phyloP scores from a whole-genome alignment of 441 rosid genomes.

The Populus tomentosa region DNA sequence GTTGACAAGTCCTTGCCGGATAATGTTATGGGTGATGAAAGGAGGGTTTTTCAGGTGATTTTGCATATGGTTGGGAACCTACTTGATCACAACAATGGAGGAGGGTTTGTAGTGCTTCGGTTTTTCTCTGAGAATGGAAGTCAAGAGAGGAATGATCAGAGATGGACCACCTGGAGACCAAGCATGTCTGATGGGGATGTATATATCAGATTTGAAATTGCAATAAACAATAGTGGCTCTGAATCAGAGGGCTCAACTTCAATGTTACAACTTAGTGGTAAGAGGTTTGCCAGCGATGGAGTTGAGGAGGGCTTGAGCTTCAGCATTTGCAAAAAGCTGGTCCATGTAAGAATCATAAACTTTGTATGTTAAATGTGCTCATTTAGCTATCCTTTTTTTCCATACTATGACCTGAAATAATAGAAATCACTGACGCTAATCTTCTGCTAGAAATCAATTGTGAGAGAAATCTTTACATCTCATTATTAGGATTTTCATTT shows the following conservation, averaged over 20 bases:
- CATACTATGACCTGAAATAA: not conserved
- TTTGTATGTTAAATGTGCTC: not conserved
- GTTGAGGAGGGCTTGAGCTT: conserved; percentile 73
- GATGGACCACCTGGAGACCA: conserved; percentile 73
- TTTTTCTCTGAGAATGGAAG: conserved; percentile 58
- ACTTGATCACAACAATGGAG: conserved; percentile 40
- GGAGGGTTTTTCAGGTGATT: conserved; percentile 80
- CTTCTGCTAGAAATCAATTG: not conserved
- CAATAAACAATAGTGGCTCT: conserved; percentile 29
- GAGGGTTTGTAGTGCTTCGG: conserved; percentile 47
- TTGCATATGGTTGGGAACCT: conserved; percentile 80
- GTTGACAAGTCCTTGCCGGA: conserved; percentile 74
- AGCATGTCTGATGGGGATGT: conserved; percentile 56
- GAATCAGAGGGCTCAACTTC: conserved; percentile 43
- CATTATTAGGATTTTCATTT: not conserved
- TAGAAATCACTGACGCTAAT: not conserved
- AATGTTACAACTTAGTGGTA: conserved; percentile 34
- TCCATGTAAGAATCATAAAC: conserved; percentile 26
- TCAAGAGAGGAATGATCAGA: conserved; percentile 59
- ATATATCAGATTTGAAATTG: conserved; percentile 64
- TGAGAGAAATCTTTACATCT: not conserved
- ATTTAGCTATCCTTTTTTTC: not conserved
- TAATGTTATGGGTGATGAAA: conserved; percentile 70
- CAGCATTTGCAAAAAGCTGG: conserved; percentile 85
- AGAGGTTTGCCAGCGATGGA: conserved; percentile 43